phyloP scores from a whole-genome alignment of 1,284 basidiomycete genomes.

The Ceratobasidium sp. region DNA sequence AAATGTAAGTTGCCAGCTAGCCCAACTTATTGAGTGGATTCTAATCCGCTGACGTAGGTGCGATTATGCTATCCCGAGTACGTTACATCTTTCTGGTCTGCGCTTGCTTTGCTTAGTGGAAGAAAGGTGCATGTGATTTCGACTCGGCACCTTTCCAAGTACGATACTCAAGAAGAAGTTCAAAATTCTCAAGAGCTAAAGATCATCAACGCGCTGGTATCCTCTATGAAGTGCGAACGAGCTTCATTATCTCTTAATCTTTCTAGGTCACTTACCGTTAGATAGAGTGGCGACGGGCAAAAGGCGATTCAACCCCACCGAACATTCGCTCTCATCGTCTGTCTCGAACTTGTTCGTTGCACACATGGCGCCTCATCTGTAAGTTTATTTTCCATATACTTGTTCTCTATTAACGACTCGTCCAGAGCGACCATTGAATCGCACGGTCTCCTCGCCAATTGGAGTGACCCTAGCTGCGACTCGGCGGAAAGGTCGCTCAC shows the following conservation, averaged over 20 bases:
- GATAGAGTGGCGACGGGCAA: background rate
- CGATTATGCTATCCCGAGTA: constrained; percentile 40
- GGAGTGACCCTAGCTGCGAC: constrained; percentile 39
- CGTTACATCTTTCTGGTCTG: background rate
- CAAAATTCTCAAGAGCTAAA: constrained; percentile 19
- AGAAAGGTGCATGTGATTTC: constrained; percentile 15
- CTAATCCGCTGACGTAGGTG: constrained; percentile 6
- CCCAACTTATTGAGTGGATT: background rate
- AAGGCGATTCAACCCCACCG: constrained; percentile 15
- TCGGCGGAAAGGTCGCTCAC: constrained; percentile 20
- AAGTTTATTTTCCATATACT: background rate
- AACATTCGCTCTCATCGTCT: constrained; percentile 16
- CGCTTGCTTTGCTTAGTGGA: background rate
- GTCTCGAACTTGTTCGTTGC: constrained; percentile 31
- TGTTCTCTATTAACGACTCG: background rate
- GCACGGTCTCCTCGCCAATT: constrained; percentile 12
- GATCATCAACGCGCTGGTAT: constrained; percentile 10
- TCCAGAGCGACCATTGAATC: constrained; percentile 1
- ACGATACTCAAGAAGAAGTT: constrained; percentile 24
- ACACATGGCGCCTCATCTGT: constrained; percentile 28
- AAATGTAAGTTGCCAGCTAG: constrained; percentile 19
- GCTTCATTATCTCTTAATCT: too few species aligned
- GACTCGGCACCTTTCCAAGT: constrained; percentile 10
- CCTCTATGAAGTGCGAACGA: constrained; percentile 1
- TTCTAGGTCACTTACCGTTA: background rate